Base-by-base conservation (phyloP, 305 asterid species). In the Plantago lanceolata region DNA sequence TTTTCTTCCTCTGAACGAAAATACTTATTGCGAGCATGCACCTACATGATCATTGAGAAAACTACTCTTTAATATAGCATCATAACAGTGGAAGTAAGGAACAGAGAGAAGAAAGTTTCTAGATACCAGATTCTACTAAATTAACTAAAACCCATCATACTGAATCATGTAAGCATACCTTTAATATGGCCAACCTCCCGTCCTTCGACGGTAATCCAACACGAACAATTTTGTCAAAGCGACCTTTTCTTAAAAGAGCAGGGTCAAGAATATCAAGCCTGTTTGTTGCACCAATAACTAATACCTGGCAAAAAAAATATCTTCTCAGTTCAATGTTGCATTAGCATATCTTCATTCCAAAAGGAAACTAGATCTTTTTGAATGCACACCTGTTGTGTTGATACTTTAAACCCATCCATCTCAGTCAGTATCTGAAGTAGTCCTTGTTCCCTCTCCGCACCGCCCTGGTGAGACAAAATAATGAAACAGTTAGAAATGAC, bases 361-460 rank as follows among this genome's bases (percentile, higher is more conserved):
- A 68, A 29, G 62, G 13, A 31, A 5, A 57, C 59, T 55, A 61
- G 33, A 65, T 66, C 40, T 59, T 65, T 69, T 61, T 26, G 33
- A 57, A 57, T 60, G 57, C 75, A 66, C 54, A 87, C 97, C 94
- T 90, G 96, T 69, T 96, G 84, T 31, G 97, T 93, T 63, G 89
- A 85, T 66, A 78, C 94, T 81, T 87, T 90, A 77, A 93, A 90
- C 57, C 99, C 99, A 78, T 90, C 97, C 97, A 93, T 83, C 82
- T 93, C 99, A 16, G 99, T 90, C 70, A 93, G 84, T 70, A 93
- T 93, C 76, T 93, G 99, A 71, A 93, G 96, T 59, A 93, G 88
- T 48, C 99, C 99, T 79, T 93, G 99, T 73, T 93, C 99, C 85
- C 99, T 87, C 76, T 93, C 99, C 40, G 96, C 96, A 73, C 99